Evolutionary conservation across 192 early-diverging fungal genomes (phyloP).

Genomic region (Rhizophagus prolifer): DNA sequence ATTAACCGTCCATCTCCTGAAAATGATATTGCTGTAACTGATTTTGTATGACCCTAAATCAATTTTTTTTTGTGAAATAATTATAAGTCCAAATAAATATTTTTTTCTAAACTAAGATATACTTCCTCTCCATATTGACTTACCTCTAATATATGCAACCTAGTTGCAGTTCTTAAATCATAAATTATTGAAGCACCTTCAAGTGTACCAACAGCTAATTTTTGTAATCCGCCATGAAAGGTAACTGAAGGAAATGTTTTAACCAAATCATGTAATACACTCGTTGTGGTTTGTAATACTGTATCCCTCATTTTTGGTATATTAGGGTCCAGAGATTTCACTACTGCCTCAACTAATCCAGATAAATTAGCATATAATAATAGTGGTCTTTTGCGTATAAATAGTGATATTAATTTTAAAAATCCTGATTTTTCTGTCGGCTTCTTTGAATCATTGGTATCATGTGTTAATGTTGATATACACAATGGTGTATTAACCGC

Average conservation of each 20-base stretch:
- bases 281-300: slow-evolving; percentile 58
- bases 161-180: slow-evolving; percentile 82
- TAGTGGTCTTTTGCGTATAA: slow-evolving; percentile 75
- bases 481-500: slow-evolving; percentile 63
- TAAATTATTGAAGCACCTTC: slow-evolving; percentile 78
- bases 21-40: slow-evolving; percentile 70
- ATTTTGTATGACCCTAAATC: slow-evolving; percentile 62
- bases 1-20: slow-evolving; percentile 78
- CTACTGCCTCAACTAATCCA: slow-evolving; percentile 71
- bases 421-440: slow-evolving; percentile 54
- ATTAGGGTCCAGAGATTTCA: slow-evolving; percentile 83
- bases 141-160: slow-evolving; percentile 73
- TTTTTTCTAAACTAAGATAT: neutral
- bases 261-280: slow-evolving; percentile 59
- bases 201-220: slow-evolving; percentile 71
- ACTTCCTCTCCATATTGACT: neutral
- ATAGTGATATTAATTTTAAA: slow-evolving; percentile 69
- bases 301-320: slow-evolving; percentile 67
- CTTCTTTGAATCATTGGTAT: slow-evolving; percentile 68
- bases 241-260: slow-evolving; percentile 70
- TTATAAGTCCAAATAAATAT: neutral
- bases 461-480: slow-evolving; percentile 70
- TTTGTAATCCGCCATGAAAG: slow-evolving; percentile 73
- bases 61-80: slow-evolving; percentile 1
- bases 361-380: slow-evolving; percentile 63